Conservation (phyloP, 805 yeast species). For the Yamadazyma sp. region DNA sequence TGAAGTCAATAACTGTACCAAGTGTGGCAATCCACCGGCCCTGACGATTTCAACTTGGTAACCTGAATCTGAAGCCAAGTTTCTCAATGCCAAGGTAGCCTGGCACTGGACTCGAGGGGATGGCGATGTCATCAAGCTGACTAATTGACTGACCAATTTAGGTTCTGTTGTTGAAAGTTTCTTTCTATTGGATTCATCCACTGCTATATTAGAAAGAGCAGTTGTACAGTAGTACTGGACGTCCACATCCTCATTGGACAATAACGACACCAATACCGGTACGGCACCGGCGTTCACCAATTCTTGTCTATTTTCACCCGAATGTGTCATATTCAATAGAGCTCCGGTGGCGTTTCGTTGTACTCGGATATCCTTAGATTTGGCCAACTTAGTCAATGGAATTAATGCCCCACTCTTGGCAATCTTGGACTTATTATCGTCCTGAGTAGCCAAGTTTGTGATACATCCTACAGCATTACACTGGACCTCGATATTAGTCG, state of each 20-base stretch:
- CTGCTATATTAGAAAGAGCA: conserved; percentile 95
- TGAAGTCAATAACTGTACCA: conserved; percentile 85
- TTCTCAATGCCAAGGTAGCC: conserved; percentile 94
- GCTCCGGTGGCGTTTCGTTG: conserved; percentile 99
- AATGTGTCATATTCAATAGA: conserved; percentile 94
- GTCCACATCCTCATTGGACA: conserved; percentile 87
- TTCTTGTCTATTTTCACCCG: conserved; percentile 93
- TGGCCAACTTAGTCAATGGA: conserved; percentile 92
- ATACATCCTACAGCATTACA: conserved; percentile 99
- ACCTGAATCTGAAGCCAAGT: conserved; percentile 92
- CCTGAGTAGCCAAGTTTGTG: conserved; percentile 96
- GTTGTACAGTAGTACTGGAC: conserved; percentile 99
- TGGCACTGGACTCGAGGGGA: conserved; percentile 97
- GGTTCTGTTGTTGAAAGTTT: conserved; percentile 91
- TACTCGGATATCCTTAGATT: conserved; percentile 90
- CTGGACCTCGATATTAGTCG: conserved; percentile 95
- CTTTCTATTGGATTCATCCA: conserved; percentile 87
- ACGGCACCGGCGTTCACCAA: conserved; percentile 97
- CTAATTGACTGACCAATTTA: conserved; percentile 82
- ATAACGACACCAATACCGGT: conserved; percentile 86
- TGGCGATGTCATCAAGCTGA: conserved; percentile 87
- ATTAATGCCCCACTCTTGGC: conserved; percentile 95
- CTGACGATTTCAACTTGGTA: conserved; percentile 95
- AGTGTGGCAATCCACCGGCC: conserved; percentile 92
- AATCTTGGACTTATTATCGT: conserved; percentile 91